phyloP scores from a whole-genome alignment of 2,329 filamentous ascomycete species.

The Sporothrix sp. region DNA sequence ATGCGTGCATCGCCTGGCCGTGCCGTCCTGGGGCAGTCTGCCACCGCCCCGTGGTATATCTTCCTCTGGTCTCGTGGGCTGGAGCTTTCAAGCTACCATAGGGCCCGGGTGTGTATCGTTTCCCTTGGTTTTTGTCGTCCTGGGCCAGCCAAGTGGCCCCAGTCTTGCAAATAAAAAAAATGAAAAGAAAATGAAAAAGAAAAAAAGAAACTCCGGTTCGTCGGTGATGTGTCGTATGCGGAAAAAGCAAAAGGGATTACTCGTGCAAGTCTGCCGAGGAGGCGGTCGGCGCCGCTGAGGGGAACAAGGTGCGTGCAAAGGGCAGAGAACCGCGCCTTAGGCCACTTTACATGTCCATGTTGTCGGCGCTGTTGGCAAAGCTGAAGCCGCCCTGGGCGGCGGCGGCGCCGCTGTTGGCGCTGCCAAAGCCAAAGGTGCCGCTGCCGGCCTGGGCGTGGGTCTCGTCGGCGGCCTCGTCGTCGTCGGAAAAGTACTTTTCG shows the following conservation, averaged over 20 bases:
- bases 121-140: conserved; percentile 18
- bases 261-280: no score
- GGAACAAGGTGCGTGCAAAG: no score
- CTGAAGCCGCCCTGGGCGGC: conserved; percentile 71
- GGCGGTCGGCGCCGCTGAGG: no score
- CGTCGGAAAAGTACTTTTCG: conserved; percentile 99
- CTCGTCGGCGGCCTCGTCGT: conserved; percentile 87
- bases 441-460: conserved; percentile 60
- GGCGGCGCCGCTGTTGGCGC: conserved; percentile 45
- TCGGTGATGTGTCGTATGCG: conserved; percentile 23
- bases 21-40: conserved; percentile 14
- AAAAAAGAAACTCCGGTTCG: conserved; percentile 23
- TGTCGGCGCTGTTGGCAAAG: conserved; percentile 66
- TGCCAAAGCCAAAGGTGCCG: conserved; percentile 67
- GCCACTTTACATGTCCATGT: conserved; percentile 60
- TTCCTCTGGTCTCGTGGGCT: no score
- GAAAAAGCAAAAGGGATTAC: background rate
- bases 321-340: no score
- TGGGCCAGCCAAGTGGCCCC: conserved; percentile 18
- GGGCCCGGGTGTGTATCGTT: conserved; percentile 30
- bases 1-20: background rate
- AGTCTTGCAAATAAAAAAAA: conserved; percentile 14
- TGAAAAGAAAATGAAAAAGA: background rate
- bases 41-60: background rate
- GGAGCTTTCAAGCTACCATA: conserved; percentile 59